phyloP scores from a whole-genome alignment of 495 filamentous ascomycete genomes.

The Tuber magnatum region DNA sequence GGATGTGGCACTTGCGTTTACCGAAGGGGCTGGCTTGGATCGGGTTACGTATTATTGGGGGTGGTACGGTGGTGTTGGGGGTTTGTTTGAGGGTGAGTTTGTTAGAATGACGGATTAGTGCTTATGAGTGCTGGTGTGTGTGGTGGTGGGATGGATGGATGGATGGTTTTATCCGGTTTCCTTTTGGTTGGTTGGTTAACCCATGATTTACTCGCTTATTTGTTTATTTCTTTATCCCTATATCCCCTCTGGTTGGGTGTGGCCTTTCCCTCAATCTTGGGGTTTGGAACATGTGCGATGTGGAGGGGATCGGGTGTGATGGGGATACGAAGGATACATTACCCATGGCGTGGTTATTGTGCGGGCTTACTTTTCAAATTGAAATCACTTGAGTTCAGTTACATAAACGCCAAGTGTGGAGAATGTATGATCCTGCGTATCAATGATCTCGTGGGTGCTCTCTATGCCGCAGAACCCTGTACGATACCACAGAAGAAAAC shows the following conservation, averaged over 20 bases:
- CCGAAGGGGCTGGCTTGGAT: conserved; percentile 18
- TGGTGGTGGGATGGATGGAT: neutral
- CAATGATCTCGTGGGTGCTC: neutral
- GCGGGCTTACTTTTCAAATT: neutral
- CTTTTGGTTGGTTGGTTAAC: neutral
- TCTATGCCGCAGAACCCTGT: too few relatives aligned
- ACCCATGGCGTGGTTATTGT: neutral
- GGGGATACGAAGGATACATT: neutral
- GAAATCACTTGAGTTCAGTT: neutral
- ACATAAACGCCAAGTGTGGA: neutral
- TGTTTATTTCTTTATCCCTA: neutral
- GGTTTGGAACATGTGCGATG: neutral
- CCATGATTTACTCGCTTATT: neutral
- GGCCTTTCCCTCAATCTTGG: neutral
- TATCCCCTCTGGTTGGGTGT: neutral
- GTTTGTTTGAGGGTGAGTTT: conserved; percentile 33
- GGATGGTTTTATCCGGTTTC: neutral
- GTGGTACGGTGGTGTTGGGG: conserved; percentile 35
- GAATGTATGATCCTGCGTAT: neutral
- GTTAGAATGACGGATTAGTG: conserved; percentile 22
- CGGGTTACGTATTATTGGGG: conserved; percentile 32
- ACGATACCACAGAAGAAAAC: too few relatives aligned
- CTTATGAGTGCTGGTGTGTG: neutral
- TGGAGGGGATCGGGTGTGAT: neutral
- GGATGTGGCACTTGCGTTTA: conserved; percentile 34